Conservation (phyloP, 192 early-diverging fungal species). For the Anaeromyces robustus region DNA sequence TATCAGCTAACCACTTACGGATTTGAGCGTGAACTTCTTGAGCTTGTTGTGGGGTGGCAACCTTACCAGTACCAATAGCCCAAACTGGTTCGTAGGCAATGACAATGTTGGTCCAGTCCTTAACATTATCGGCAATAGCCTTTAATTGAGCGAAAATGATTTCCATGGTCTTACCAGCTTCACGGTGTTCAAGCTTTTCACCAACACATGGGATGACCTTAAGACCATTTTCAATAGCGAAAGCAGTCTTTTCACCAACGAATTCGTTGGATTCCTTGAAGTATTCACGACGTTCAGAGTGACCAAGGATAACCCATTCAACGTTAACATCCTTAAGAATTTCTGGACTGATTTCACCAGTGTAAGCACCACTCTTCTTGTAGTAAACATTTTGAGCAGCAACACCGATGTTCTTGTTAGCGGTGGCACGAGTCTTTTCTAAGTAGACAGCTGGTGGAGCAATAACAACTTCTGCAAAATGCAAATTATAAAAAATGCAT, state of each 20-base stretch:
- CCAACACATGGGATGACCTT: slow-evolving; percentile 91
- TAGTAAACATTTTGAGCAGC: slow-evolving; percentile 91
- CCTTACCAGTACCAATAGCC: slow-evolving; percentile 99
- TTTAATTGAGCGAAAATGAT: slow-evolving; percentile 80
- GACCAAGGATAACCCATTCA: slow-evolving; percentile 93
- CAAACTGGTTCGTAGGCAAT: slow-evolving; percentile 99
- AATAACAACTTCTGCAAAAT: slow-evolving; percentile 77
- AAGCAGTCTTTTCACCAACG: slow-evolving; percentile 75
- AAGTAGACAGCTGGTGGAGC: slow-evolving; percentile 88
- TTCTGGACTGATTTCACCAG: slow-evolving; percentile 89
- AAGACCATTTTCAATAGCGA: slow-evolving; percentile 74
- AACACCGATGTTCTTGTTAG: slow-evolving; percentile 54
- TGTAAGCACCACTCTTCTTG: slow-evolving; percentile 81
- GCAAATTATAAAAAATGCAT: not conserved
- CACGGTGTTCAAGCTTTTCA: slow-evolving; percentile 90
- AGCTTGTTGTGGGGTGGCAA: slow-evolving; percentile 80
- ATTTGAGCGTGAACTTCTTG: slow-evolving; percentile 89
- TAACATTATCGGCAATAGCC: slow-evolving; percentile 51
- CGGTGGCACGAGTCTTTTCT: slow-evolving; percentile 50
- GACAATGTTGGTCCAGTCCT: slow-evolving; percentile 85
- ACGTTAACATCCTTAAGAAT: slow-evolving; percentile 91
- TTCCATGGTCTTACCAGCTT: slow-evolving; percentile 67
- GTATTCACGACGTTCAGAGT: slow-evolving; percentile 94
- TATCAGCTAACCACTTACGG: slow-evolving; percentile 68
- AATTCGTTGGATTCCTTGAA: slow-evolving; percentile 78